Evolutionary conservation across 306 rosid genomes (phyloP).

Genomic region (Prinsepia uniflora): DNA sequence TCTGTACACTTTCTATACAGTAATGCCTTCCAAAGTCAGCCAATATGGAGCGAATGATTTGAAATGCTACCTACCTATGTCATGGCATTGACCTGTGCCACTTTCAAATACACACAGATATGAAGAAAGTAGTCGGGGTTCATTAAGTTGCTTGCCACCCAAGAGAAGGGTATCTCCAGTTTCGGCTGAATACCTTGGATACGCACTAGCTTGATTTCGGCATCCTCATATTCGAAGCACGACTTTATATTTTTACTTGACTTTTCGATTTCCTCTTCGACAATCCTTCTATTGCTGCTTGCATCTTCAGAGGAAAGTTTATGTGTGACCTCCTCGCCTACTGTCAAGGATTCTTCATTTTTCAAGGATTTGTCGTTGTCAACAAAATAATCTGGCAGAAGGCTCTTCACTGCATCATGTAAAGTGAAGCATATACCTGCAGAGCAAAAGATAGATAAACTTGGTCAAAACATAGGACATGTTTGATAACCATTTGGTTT

Average conservation of each 20-base stretch:
- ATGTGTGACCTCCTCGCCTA: slow-evolving; percentile 27
- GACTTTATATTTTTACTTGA: slow-evolving; percentile 32
- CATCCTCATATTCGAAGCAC: slow-evolving; percentile 24
- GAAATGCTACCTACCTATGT: slow-evolving; percentile 6
- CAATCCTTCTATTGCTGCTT: slow-evolving; percentile 18
- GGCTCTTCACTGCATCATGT: slow-evolving; percentile 65
- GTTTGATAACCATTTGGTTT: too few relatives aligned
- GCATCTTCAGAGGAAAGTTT: slow-evolving; percentile 32
- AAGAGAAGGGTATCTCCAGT: slow-evolving; percentile 77
- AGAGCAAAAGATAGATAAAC: slow-evolving; percentile 23
- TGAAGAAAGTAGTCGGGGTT: slow-evolving; percentile 91
- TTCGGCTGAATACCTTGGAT: slow-evolving; percentile 97
- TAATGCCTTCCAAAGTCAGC: not conserved
- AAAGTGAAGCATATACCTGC: slow-evolving; percentile 72
- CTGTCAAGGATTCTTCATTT: slow-evolving; percentile 24
- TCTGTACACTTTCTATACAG: not conserved
- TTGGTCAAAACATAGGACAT: not conserved
- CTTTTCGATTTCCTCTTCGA: slow-evolving; percentile 38
- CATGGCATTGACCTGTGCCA: slow-evolving; percentile 33
- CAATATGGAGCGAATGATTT: not conserved
- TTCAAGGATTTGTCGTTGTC: slow-evolving; percentile 17
- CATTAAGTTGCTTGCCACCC: slow-evolving; percentile 77
- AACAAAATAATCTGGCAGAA: slow-evolving; percentile 64
- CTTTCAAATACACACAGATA: slow-evolving; percentile 65
- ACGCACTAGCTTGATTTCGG: slow-evolving; percentile 68